A percentile compares a stretch with the other conserved stretches of the same genome.
Evolutionary conservation across 1,284 basidiomycete species (phyloP).

Genomic region (Cryptococcus sp.): DNA sequence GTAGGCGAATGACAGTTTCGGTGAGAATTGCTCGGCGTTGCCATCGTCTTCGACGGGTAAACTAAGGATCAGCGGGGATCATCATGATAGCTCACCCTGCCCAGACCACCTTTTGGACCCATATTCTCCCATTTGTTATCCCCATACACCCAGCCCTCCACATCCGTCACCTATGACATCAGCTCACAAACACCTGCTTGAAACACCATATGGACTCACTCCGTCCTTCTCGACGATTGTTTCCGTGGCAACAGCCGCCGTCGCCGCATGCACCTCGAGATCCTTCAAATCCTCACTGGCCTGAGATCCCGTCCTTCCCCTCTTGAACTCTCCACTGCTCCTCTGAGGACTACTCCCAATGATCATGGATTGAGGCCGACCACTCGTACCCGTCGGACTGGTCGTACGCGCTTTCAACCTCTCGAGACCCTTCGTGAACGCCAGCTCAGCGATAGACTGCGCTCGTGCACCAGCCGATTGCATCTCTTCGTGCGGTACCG

Average conservation of each 20-base stretch:
- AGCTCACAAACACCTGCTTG: not conserved
- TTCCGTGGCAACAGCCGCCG: conserved; percentile 13
- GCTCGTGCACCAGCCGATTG: conserved; percentile 17
- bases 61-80: conserved; percentile 49
- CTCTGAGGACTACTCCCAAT: conserved; percentile 6
- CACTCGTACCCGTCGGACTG: conserved; percentile 5
- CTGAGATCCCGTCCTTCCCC: conserved; percentile 23
- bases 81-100: conserved; percentile 55
- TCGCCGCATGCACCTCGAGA: not conserved
- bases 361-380: conserved; percentile 2
- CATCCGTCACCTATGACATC: conserved; percentile 61
- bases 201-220: conserved; percentile 11
- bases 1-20: conserved; percentile 54
- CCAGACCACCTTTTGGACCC: conserved; percentile 70
- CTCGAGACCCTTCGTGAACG: conserved; percentile 47
- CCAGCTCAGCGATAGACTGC: conserved; percentile 45
- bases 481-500: conserved; percentile 4
- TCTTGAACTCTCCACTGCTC: conserved; percentile 17
- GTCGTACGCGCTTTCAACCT: conserved; percentile 39
- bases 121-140: conserved; percentile 93
- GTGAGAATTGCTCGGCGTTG: conserved; percentile 70
- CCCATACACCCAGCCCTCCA: conserved; percentile 87
- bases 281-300: conserved; percentile 21
- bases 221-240: conserved; percentile 30
- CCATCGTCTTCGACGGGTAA: conserved; percentile 77